A percentile compares a stretch with the other conserved stretches of the same genome.
These are phyloP conservation scores for Phytopythium oedochilum DNA, from an alignment of 352 stramenopile species.

Conservation along the genomic window DNA sequence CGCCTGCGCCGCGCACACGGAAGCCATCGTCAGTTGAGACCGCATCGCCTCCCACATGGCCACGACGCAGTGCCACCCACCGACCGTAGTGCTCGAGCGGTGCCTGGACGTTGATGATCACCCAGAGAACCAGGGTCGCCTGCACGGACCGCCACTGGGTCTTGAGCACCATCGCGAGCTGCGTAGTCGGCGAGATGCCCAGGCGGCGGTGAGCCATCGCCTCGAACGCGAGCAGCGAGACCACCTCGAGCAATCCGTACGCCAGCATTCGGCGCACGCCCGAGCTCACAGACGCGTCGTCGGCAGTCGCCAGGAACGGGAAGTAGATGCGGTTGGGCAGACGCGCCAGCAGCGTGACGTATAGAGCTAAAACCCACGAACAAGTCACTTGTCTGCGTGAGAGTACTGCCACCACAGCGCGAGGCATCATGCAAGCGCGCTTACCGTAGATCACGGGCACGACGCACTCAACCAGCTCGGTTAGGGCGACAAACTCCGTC, in stretches of 20 bases:
- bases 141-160: background rate
- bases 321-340: background rate
- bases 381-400: too few relatives aligned
- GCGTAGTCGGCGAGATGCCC: background rate
- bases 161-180: background rate
- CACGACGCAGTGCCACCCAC: background rate
- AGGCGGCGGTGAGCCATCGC: background rate
- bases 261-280: background rate
- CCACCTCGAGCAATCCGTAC: background rate
- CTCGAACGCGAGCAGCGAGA: background rate
- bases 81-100: background rate
- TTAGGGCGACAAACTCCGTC: background rate
- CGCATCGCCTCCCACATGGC: too few relatives aligned
- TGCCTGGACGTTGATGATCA: background rate
- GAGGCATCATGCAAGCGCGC: background rate
- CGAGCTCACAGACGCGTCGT: background rate
- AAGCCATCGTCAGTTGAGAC: too few relatives aligned
- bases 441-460: background rate
- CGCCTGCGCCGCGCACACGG: too few relatives aligned
- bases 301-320: background rate
- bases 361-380: too few relatives aligned
- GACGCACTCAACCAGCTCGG: background rate
- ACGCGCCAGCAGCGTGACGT: background rate
- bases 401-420: too few relatives aligned
- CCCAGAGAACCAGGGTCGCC: background rate